Base-by-base conservation (phyloP, 1,284 basidiomycete genomes). In the Apiotrichum akiyoshidainum region DNA sequence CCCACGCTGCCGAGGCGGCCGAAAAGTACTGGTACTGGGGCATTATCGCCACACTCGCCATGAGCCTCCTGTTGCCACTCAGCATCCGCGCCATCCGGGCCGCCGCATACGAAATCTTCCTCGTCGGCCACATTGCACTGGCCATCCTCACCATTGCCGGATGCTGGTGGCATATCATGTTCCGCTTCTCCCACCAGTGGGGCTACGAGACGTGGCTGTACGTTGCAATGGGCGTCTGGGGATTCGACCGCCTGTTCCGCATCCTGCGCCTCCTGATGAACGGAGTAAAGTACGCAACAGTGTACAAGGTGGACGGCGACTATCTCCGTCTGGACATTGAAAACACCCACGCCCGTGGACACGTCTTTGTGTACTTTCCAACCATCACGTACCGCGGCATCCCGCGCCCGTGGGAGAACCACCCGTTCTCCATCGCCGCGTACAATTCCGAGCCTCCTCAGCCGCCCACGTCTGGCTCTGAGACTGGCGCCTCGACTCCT, bases 401-500 rank as follows among this genome's bases (percentile, higher is more conserved):
- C 16, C 41, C 41, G 9, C 19, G 22, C 12, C 62, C 64, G 5
- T 71, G 68, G 68, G 69, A 72, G 54, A 69, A 68, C 42, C 69
- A 70, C 54, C 66, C 68, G 9, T 71, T 70, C 62, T 68, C 68
- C 0, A 50, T 73, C 6, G 68, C 68, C 5, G 46, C 50, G n/a
- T 42, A 42, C 19, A 10, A 10, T 4, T 9, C 41, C 4, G 17
- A 42, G 14, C 14, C 41, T 17, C 65, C 59, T 31, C 3, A 10
- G 54, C 47, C 12, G 57, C 68, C 7, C 58, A 65, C 51, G 68
- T 69, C 52, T 61, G 65, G 10, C 58, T 57, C n/a, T 41, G 21
- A 6, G 67, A 65, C 16, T 11, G 34, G 2, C 45, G 51, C 26
- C 48, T 49, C 46, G 54, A 51, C 4, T 2, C 11, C 45, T 5